phyloP scores from a whole-genome alignment of 148 eudicot genomes.

The Fallopia convolvulus region DNA sequence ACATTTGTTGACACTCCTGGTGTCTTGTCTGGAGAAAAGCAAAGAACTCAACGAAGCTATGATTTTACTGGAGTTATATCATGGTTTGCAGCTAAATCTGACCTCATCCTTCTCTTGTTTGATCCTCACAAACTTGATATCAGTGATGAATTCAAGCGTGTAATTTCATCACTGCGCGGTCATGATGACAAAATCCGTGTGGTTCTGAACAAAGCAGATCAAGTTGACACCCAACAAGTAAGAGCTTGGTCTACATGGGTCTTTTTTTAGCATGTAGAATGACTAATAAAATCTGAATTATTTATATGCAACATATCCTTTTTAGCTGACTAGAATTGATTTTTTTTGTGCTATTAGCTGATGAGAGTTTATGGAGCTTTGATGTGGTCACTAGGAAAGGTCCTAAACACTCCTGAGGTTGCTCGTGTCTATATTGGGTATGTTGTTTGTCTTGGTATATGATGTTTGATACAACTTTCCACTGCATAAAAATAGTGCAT shows the following conservation, averaged over 20 bases:
- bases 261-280: background rate
- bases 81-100: conserved; percentile 96
- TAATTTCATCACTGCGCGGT: conserved; percentile 73
- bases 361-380: conserved; percentile 94
- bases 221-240: conserved; percentile 93
- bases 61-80: conserved; percentile 92
- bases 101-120: conserved; percentile 77
- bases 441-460: conserved; percentile 5
- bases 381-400: conserved; percentile 97
- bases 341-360: conserved; percentile 32
- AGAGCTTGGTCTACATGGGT: background rate
- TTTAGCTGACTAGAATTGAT: background rate
- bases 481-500: background rate
- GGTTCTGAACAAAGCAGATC: conserved; percentile 89
- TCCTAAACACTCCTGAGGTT: conserved; percentile 83
- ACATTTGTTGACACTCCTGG: conserved; percentile 96
- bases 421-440: conserved; percentile 90
- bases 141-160: conserved; percentile 89
- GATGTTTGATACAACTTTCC: background rate
- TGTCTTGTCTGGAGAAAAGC: conserved; percentile 91
- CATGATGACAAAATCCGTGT: conserved; percentile 91
- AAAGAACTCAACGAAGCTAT: conserved; percentile 78
- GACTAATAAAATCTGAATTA: background rate
- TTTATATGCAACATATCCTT: background rate
- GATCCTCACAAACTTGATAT: conserved; percentile 94